Percentiles rank a stretch among this genome's conserved stretches.
Evolutionary conservation across 176 grass and related monocot genomes (phyloP).

Genomic region (Dendrocalamus sinicus): DNA sequence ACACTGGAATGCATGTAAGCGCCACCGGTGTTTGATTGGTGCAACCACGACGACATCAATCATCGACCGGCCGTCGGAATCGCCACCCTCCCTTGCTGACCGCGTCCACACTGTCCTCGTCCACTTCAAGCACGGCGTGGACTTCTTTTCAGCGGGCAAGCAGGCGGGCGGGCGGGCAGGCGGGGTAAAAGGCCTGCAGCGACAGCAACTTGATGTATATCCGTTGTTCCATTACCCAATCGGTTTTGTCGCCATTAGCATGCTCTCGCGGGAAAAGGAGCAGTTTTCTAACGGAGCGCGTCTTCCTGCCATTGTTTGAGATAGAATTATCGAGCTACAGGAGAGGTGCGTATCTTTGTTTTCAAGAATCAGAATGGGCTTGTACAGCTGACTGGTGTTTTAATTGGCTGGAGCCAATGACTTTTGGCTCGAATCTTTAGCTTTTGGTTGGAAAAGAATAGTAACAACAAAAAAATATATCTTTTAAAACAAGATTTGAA

Average conservation of each 20-base stretch:
- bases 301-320: no score
- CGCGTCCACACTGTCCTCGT: neutral
- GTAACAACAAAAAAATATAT: no score
- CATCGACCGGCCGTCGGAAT: neutral
- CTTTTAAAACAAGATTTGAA: no score
- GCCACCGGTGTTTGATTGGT: neutral
- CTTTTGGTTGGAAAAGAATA: no score
- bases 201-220: neutral
- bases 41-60: neutral
- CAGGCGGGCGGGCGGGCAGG: neutral
- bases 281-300: no score
- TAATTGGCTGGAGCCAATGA: no score
- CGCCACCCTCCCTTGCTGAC: conserved; percentile 4
- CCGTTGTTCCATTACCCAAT: neutral
- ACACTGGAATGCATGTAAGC: neutral
- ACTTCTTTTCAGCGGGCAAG: neutral
- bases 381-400: no score
- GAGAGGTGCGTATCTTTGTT: no score
- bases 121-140: conserved; percentile 4
- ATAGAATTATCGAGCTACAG: no score
- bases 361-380: no score
- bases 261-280: neutral
- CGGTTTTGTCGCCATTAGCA: neutral
- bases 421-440: no score
- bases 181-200: neutral